These are phyloP conservation scores for Lablab purpureus DNA, from an alignment of 306 rosid genomes.

Conservation along the genomic window DNA sequence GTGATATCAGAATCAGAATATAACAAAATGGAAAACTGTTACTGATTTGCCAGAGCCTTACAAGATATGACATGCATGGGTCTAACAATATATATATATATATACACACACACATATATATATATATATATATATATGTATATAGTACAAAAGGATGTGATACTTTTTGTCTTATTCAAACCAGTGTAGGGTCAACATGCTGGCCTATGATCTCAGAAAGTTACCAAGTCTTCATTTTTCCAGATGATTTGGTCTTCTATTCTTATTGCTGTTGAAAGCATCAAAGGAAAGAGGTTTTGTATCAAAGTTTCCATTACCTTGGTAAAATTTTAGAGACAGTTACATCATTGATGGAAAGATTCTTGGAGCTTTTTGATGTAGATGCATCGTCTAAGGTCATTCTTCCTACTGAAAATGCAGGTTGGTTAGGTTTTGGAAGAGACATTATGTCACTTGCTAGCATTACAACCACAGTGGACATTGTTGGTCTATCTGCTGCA, in stretches of 20 bases:
- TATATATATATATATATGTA: too few relatives aligned
- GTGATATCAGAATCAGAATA: background rate
- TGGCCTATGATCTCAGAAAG: background rate
- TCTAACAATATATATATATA: too few relatives aligned
- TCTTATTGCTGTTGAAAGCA: background rate
- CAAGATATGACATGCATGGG: too few relatives aligned
- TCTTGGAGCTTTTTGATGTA: conserved; percentile 36
- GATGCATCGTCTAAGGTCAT: background rate
- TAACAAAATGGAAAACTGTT: background rate
- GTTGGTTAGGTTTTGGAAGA: conserved; percentile 58
- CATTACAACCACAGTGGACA: conserved; percentile 52
- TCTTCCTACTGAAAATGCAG: conserved; percentile 53
- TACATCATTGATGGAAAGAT: conserved; percentile 41
- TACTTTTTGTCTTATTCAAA: background rate
- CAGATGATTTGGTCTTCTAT: background rate
- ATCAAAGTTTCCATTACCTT: conserved; percentile 26
- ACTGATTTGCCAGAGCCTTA: background rate
- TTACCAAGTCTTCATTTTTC: background rate
- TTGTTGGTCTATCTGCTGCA: conserved; percentile 62
- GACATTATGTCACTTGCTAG: conserved; percentile 47
- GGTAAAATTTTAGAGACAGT: conserved; percentile 33
- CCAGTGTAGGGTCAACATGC: background rate
- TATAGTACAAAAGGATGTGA: too few relatives aligned
- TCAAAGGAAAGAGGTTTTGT: background rate
- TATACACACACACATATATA: too few relatives aligned